Evolutionary conservation across 331 rosid genomes (phyloP).

Genomic region (Telfairia occidentalis): DNA sequence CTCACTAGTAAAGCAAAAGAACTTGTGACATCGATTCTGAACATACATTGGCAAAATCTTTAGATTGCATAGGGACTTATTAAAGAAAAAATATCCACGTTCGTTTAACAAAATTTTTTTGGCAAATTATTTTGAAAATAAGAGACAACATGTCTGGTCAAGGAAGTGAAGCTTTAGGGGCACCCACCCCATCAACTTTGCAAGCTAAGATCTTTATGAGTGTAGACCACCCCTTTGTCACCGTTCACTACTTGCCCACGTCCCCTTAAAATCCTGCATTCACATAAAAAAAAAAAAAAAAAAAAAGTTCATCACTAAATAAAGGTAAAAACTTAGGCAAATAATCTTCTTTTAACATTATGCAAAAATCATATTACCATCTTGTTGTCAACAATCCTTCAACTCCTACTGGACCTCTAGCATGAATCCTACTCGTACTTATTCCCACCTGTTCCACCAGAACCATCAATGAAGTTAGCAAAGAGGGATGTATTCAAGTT

Average conservation of each 20-base stretch:
- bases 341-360: background rate
- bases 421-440: constrained; percentile 66
- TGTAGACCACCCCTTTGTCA: constrained; percentile 45
- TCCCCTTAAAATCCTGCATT: constrained; percentile 80
- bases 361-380: constrained; percentile 39
- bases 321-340: background rate
- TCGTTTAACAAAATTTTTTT: background rate
- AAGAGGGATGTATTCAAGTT: background rate
- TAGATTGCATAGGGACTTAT: background rate
- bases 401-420: constrained; percentile 88
- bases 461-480: background rate
- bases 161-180: background rate
- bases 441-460: constrained; percentile 50
- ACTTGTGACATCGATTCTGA: background rate
- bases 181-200: constrained; percentile 3
- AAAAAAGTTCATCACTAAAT: background rate
- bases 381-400: constrained; percentile 71
- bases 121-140: background rate
- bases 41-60: background rate
- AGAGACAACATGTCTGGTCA: background rate
- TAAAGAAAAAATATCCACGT: background rate
- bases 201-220: constrained; percentile 37
- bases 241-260: constrained; percentile 63
- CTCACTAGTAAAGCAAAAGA: background rate
- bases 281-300: background rate